A percentile compares a stretch with the other conserved stretches of the same genome.
Evolutionary conservation across 2,329 filamentous ascomycete genomes (phyloP).

Genomic region (Fusarium praegraminearum): DNA sequence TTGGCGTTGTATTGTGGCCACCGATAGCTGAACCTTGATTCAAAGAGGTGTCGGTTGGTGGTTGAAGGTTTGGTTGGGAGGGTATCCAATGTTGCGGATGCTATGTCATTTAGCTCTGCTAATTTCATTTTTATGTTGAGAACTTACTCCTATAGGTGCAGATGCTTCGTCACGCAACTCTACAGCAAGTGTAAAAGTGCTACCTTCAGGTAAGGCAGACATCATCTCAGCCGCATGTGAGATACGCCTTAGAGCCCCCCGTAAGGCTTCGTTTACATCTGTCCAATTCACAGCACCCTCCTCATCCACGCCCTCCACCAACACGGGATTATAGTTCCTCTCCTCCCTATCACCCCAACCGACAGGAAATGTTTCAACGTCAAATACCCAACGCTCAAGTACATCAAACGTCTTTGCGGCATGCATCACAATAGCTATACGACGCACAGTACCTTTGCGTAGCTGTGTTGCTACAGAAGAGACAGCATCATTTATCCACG

Average conservation of each 20-base stretch:
- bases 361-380: slow-evolving; percentile 64
- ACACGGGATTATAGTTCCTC: slow-evolving; percentile 44
- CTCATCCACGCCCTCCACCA: slow-evolving; percentile 29
- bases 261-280: slow-evolving; percentile 78
- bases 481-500: slow-evolving; percentile 86
- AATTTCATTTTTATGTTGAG: slow-evolving; percentile 31
- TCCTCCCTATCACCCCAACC: slow-evolving; percentile 43
- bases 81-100: slow-evolving; percentile 73
- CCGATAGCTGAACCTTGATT: slow-evolving; percentile 49
- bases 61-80: slow-evolving; percentile 62
- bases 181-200: slow-evolving; percentile 81
- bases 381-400: slow-evolving; percentile 73
- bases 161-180: slow-evolving; percentile 73
- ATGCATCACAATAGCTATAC: slow-evolving; percentile 64
- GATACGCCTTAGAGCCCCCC: slow-evolving; percentile 73
- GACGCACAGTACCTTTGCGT: slow-evolving; percentile 63
- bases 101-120: slow-evolving; percentile 48
- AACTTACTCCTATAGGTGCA: slow-evolving; percentile 68
- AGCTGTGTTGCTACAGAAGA: slow-evolving; percentile 78
- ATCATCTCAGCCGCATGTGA: slow-evolving; percentile 70
- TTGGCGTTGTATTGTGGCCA: slow-evolving; percentile 59
- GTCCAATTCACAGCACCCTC: slow-evolving; percentile 60
- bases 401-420: slow-evolving; percentile 55
- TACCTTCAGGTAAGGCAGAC: slow-evolving; percentile 69
- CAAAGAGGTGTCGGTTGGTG: slow-evolving; percentile 48